These are phyloP conservation scores for Aegilops speltoides DNA, from an alignment of 176 grass and related monocot species.

Conservation along the genomic window DNA sequence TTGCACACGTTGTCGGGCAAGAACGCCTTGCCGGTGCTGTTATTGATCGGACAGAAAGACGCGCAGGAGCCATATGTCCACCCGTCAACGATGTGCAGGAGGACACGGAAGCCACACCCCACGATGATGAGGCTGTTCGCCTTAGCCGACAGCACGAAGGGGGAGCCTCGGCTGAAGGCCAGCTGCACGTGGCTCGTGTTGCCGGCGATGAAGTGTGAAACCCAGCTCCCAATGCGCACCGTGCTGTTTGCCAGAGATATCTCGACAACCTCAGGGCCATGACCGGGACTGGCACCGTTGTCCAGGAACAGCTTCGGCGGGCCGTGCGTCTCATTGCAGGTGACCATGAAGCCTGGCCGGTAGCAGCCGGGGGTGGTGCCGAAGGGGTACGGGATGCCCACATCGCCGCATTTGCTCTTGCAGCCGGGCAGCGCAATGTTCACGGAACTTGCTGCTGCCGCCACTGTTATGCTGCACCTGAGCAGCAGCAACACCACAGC, in stretches of 20 bases:
- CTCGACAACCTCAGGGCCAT: background rate
- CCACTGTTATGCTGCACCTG: background rate
- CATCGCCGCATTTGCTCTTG: background rate
- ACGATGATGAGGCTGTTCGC: background rate
- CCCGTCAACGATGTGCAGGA: background rate
- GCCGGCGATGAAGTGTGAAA: background rate
- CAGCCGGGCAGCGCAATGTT: background rate
- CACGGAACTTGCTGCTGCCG: background rate
- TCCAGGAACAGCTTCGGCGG: conserved; percentile 11
- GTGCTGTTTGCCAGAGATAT: conserved; percentile 5
- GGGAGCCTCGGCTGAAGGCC: background rate
- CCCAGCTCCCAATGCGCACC: conserved; percentile 4
- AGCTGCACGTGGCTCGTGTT: background rate
- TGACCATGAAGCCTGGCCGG: background rate
- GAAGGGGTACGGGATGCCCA: background rate
- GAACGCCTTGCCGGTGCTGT: background rate
- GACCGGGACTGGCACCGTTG: background rate
- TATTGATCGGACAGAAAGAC: background rate
- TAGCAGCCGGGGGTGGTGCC: background rate
- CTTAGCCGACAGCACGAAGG: background rate
- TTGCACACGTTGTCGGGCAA: background rate
- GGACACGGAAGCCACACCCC: conserved; percentile 6
- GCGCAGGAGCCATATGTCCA: background rate
- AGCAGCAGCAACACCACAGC: background rate
- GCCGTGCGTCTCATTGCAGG: background rate